Evolutionary conservation across 345 rosid species (phyloP), one percentile per base, ranked within the genome.

Genomic region (Citrus mangshanensis): DNA sequence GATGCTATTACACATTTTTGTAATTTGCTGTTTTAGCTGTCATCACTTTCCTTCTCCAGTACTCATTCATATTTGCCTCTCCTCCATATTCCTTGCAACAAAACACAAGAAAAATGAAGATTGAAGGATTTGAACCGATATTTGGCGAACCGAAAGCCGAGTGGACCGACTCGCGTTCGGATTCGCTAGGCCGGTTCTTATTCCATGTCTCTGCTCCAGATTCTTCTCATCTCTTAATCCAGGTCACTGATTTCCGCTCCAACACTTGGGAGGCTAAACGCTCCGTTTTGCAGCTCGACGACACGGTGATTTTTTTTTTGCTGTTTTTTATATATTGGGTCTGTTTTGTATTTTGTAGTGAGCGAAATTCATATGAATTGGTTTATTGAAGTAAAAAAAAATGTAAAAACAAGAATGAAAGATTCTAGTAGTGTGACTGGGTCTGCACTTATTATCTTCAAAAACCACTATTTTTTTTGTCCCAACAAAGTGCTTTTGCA

Each of bases 231-330:
- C 85, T 96, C 75, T 77, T 84, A 14, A 71, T 96, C 75, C 84
- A 80, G 34, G 92, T 88, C 25, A 88, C 98, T 8, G 97, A 96
- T 87, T 96, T 87, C 76, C 84, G 81, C 67, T 81, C 85, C 76
- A 76, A 70, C 28, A 81, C 89, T 64, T 96, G 95, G 91, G 92
- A 88, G 82, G 85, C 91, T 14, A 81, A 85, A 70, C 90, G 90
- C 79, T 89, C 96, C 32, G 73, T 89, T 77, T 75, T 71, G 78
- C 89, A 96, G 90, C 93, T 96, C 12, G 97, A 96, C 70, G 98
- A 90, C 88, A 80, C 91, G 96, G 98, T 93, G 59, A 13, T 59
- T 30, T 32, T 69, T 59, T 28, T 58, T 71, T 69, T 51, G 38
- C 30, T 73, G 5, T 68, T 68, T 38, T 73, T 19, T 12, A 46